A percentile compares a stretch with the other conserved stretches of the same genome.
These are phyloP conservation scores for Fusarium redolens DNA, from an alignment of 2,329 filamentous ascomycete genomes.

Conservation along the genomic window DNA sequence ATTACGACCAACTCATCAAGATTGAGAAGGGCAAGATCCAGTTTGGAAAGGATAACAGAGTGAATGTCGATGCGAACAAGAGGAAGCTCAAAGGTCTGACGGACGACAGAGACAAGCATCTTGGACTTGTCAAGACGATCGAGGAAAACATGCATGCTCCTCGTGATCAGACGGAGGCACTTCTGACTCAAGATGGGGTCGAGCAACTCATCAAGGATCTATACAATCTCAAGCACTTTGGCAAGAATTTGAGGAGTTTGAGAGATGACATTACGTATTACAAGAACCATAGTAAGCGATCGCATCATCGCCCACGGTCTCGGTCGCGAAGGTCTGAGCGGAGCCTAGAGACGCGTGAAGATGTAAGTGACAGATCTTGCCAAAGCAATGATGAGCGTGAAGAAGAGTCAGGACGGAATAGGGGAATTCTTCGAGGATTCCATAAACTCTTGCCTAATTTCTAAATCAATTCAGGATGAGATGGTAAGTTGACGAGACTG, in stretches of 20 bases:
- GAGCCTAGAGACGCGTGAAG: neutral
- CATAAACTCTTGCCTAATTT: neutral
- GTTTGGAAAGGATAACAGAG: neutral
- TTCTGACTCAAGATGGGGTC: conserved; percentile 11
- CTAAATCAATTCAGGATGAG: accelerated
- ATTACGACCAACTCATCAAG: conserved; percentile 17
- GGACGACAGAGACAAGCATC: conserved; percentile 10
- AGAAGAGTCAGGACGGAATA: neutral
- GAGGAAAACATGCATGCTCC: conserved; percentile 13
- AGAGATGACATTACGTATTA: neutral
- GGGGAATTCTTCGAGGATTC: neutral
- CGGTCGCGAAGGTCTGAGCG: neutral
- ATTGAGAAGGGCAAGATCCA: conserved; percentile 4
- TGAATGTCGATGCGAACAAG: neutral
- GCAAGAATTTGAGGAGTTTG: conserved; percentile 6
- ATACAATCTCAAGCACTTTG: conserved; percentile 27
- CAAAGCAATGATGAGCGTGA: neutral
- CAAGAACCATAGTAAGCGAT: neutral
- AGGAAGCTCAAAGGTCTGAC: conserved; percentile 11
- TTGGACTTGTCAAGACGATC: conserved; percentile 25
- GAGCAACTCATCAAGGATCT: neutral
- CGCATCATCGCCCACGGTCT: neutral
- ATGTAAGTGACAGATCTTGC: neutral
- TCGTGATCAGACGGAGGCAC: neutral
- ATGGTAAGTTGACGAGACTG: neutral